A percentile compares a stretch with the other conserved stretches of the same genome.
Evolutionary conservation across 164 flowering plant genomes (phyloP).

Genomic region (Chloranthus sessilifolius): DNA sequence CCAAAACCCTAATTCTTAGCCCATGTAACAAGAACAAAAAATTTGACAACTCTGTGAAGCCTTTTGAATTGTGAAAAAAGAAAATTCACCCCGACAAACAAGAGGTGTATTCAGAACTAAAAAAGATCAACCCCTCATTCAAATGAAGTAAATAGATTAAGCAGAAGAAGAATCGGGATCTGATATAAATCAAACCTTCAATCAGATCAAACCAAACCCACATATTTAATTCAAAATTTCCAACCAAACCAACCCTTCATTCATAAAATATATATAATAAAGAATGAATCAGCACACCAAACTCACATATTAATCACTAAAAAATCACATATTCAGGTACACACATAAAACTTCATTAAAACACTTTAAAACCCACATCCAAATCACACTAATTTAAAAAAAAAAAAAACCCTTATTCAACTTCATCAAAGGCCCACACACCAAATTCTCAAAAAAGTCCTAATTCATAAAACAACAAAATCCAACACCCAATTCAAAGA

Average conservation of each 20-base stretch:
- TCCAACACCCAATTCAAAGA: neutral
- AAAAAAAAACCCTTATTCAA: too few relatives aligned
- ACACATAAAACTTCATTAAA: too few relatives aligned
- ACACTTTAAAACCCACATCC: neutral
- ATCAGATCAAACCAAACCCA: neutral
- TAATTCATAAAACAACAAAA: neutral
- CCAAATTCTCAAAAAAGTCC: neutral
- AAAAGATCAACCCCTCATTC: neutral
- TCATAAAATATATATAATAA: neutral
- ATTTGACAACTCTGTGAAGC: too few relatives aligned
- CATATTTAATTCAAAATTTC: too few relatives aligned
- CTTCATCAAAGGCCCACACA: neutral
- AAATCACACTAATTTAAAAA: neutral
- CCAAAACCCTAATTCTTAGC: too few relatives aligned
- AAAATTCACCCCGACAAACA: too few relatives aligned
- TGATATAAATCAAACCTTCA: neutral
- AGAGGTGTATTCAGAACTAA: too few relatives aligned
- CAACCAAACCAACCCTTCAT: neutral
- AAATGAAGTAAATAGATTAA: neutral
- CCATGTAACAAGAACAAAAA: neutral
- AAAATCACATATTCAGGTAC: neutral
- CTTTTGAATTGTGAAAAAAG: too few relatives aligned
- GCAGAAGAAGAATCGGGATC: conserved; percentile 1
- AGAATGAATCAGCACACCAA: too few relatives aligned
- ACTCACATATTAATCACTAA: too few relatives aligned